Base-by-base conservation (phyloP, 2,329 filamentous ascomycete species). In the Ophiostoma triangulosporum region DNA sequence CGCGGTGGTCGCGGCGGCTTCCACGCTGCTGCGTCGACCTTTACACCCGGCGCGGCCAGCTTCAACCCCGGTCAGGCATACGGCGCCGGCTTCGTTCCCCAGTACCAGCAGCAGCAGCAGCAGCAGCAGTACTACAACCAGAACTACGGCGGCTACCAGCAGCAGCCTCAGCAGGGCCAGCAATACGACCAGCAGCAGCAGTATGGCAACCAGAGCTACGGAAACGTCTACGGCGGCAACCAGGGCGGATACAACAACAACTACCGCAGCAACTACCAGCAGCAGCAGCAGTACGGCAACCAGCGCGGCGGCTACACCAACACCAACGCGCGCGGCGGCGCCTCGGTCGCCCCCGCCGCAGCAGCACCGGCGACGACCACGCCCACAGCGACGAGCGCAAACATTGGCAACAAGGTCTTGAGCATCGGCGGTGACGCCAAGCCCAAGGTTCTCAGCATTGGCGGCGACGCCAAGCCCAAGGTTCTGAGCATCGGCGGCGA, bases 361-460 rank as follows among this genome's bases (percentile, higher is more conserved):
- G 36, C 60, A 22, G 63, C 73, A 49, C 64, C 74, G 40, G 64
- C 74, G 32, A 60, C 67, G 56, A 66, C 74, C 60, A 72, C 81
- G 69, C 72, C 77, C 51, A 65, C 75, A 61, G 67, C 76, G 66
- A 15, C 46, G 17, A 31, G n/a, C n/a, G 46, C 27, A 20, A 74
- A 75, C 56, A 76, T 75, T 31, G 75, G 75, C 40, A 62, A 78
- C 48, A 86, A 84, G 66, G 81, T 84, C 17, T 68, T 84, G 60
- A 83, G 71, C 66, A 82, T 79, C 62, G 76, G 76, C 22, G 77
- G 74, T 66, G 26, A 81, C 50, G 61, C 69, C 33, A 73, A 75
- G 64, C 68, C 73, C 32, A 90, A 90, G 68, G 84, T 91, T 17
- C 73, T 90, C 27, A 85, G 85, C 45, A 83, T 95, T 54, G 84